Evolutionary conservation across 352 stramenopile genomes (phyloP), one percentile per base, ranked within the genome.

Genomic region (Phytopythium kandeliae): DNA sequence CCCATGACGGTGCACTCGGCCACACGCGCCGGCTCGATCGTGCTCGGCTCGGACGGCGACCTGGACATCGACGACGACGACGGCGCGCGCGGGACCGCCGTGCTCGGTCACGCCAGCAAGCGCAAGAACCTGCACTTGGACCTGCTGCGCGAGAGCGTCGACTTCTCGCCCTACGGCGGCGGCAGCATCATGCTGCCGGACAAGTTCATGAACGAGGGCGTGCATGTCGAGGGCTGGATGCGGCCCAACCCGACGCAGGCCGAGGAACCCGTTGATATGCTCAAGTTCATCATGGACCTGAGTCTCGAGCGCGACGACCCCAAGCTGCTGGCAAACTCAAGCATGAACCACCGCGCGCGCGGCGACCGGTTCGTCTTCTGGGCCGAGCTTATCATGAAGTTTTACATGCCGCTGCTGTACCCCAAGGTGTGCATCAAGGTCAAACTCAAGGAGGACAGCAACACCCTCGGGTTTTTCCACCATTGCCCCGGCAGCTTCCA

Each of bases 221-320:
- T 89, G 15, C 76, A 92, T 48, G 84, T 95, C 4, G 81, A 92
- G 65, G 84, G 84, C 0, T 95, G 84, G 84, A 89, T 92, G 65
- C 72, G 84, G 6, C 69, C 78, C 0, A 78, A 69, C 56, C 79
- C 81, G 3, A 92, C 84, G 5, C 84, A 92, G 48, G 84, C 84
- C 0, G 84, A 95, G 48, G 84, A 95, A 31, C 84, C 84, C 0
- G 84, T 95, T 4, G 84, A 95, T 54, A 95, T 95, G 84, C 70
- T 95, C 36, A 92, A 92, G 59, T 95, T 92, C 46, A 54, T 95
- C 15, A 95, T 95, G 84, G 84, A 95, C 54, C 59, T 95, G 30
- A 95, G 84, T 55, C 68, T 95, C 8, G 84, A 95, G 48, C 65
- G 69, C 19, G 78, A 92, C 49, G 78, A 89, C 13, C 36, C 65